Evolutionary conservation across 2,329 filamentous ascomycete species (phyloP), one percentile per base, ranked within the genome.

Genomic region (Talaromyces sp.): DNA sequence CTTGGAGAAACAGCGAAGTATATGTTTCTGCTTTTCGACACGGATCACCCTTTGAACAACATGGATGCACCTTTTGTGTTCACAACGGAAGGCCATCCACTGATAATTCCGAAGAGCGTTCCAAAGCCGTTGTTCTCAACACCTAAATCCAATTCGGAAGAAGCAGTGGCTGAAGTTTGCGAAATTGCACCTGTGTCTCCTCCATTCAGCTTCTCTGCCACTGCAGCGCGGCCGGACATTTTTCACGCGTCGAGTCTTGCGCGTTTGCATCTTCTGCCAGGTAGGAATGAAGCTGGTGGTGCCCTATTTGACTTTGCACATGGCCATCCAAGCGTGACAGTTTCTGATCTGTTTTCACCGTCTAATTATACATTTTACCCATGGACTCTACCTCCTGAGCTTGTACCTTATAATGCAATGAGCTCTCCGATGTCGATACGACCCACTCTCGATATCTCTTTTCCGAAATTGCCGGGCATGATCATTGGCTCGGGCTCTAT

Each of bases 1-100:
- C 84, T 99, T 0, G 94, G 95, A 14, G 95, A 99, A 78, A 99
- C 95, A 1, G 89, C 92, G 52, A 97, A 98, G 77, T 99, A 99
- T 76, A 82, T 99, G 68, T 98, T 96, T 75, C 81, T 99, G 63
- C 85, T 98, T 2, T 98, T 96, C 76, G 91, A 96, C 69, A 85
- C 88, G 4, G 84, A 88, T 14, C 95, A 98, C 77, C 92, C 93
- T 0, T 80, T 99, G 48, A 98, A 98, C 77, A 88, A 87, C 22
- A 81, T 96, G 45, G 95, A 98, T 76, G 88, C 89, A 0, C 88
- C 93, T 0, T 96, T 90, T 75, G 94, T 99, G 14, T 98, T 99
- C 75, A 95, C 91, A 0, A 99, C 95, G 0, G 95, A 99, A 78
- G 95, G 94, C 0, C 95, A 99, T 76, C 95, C 95, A 3, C 82